A percentile compares a stretch with the other conserved stretches of the same genome.
These are phyloP conservation scores for Phaeosphaeriaceae sp. DNA, from an alignment of 2,329 filamentous ascomycete genomes.

Conservation along the genomic window DNA sequence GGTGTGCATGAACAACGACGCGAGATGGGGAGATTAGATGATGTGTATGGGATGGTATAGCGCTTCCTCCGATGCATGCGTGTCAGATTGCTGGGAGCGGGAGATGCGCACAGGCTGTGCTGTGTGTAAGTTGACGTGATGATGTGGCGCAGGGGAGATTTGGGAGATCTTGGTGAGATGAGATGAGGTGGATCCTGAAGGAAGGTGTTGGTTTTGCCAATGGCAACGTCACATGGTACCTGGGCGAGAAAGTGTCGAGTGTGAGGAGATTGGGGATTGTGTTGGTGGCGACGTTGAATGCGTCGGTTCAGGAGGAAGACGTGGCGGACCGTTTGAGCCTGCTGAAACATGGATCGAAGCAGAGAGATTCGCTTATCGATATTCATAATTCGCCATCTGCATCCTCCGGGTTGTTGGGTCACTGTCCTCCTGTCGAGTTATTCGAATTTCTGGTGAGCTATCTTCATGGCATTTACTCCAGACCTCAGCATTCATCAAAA, in stretches of 20 bases:
- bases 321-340: neutral
- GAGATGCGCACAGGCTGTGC: neutral
- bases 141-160: neutral
- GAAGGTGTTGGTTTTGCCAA: neutral
- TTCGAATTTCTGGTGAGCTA: too few species aligned
- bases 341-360: neutral
- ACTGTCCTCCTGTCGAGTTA: too few species aligned
- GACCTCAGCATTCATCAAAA: too few species aligned
- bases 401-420: neutral
- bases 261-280: constrained; percentile 13
- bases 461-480: too few species aligned
- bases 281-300: neutral
- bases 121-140: neutral
- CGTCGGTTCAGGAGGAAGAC: neutral
- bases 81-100: neutral
- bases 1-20: neutral
- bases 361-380: neutral
- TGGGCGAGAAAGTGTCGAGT: neutral
- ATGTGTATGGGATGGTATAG: too few species aligned
- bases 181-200: constrained; percentile 15
- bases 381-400: neutral
- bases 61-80: neutral
- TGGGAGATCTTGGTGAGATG: constrained; percentile 7
- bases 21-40: neutral
- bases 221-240: neutral